Conservation (phyloP, 768 basidiomycete genomes). For the Leccinum disarticulatum region DNA sequence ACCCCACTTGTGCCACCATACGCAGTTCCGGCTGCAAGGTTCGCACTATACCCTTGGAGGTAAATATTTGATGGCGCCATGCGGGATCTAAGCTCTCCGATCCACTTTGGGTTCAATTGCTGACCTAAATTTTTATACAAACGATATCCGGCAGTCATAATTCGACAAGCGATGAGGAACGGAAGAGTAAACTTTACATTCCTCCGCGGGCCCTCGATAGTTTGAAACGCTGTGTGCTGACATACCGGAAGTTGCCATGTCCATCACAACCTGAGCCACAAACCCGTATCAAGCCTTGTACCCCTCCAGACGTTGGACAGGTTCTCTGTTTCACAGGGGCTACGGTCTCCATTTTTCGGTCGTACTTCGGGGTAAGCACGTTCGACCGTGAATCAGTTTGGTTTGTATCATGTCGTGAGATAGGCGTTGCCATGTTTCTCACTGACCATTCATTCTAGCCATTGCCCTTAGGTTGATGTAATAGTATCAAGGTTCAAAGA, state of each 20-base stretch:
- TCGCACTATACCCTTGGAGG: constrained; percentile 16
- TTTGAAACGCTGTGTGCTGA: constrained; percentile 18
- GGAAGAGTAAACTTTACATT: constrained; percentile 2
- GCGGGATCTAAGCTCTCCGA: constrained; percentile 25
- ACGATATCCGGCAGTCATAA: not conserved
- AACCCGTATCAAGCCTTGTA: not conserved
- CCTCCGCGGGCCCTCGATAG: constrained; percentile 30
- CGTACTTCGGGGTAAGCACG: not conserved
- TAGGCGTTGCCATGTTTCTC: not conserved
- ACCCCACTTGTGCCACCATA: constrained; percentile 16
- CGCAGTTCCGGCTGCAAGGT: constrained; percentile 11
- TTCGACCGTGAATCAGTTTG: not conserved
- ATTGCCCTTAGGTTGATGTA: constrained; percentile 12
- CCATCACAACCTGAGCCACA: not conserved
- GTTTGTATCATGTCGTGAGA: not conserved
- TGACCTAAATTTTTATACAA: constrained; percentile 1
- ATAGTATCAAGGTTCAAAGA: constrained; percentile 11
- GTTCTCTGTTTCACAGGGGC: not conserved
- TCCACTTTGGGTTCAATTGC: not conserved
- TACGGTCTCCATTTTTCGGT: constrained; percentile 8
- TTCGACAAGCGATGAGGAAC: constrained; percentile 10
- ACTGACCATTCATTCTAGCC: not conserved
- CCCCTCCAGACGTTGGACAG: not conserved
- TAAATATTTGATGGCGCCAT: constrained; percentile 15
- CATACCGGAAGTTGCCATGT: constrained; percentile 15